phyloP scores from a whole-genome alignment of 148 eudicot genomes.

The Tetragonia tetragonoides region DNA sequence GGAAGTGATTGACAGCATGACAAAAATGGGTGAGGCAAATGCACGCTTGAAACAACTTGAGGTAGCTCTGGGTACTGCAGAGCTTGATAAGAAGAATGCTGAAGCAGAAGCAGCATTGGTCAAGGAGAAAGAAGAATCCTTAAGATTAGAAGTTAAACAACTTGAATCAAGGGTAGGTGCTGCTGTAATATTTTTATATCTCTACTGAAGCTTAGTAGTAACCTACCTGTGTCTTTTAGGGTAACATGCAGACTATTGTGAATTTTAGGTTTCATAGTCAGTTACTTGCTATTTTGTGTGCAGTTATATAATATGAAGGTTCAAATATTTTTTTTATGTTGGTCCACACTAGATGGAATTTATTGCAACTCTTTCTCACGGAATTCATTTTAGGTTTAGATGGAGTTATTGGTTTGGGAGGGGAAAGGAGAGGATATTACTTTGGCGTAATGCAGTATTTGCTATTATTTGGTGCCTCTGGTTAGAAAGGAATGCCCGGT shows the following conservation, averaged over 20 bases:
- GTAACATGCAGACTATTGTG: not conserved
- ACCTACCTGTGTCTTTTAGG: not conserved
- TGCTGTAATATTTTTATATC: not conserved
- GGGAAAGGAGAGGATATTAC: too few relatives aligned
- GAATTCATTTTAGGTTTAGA: too few relatives aligned
- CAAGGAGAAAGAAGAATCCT: constrained; percentile 51
- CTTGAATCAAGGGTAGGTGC: constrained; percentile 61
- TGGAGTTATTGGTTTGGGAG: too few relatives aligned
- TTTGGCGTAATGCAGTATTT: too few relatives aligned
- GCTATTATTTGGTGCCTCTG: too few relatives aligned
- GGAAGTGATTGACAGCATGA: constrained; percentile 79
- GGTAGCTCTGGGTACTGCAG: constrained; percentile 62
- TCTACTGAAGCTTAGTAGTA: not conserved
- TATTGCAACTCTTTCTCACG: too few relatives aligned
- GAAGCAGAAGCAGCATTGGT: constrained; percentile 65
- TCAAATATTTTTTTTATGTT: too few relatives aligned
- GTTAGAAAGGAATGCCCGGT: too few relatives aligned
- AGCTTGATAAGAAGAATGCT: constrained; percentile 63
- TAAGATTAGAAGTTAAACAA: constrained; percentile 60
- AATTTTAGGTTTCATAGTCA: not conserved
- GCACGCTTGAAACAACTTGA: constrained; percentile 61
- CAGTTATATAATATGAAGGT: not conserved
- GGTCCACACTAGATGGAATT: too few relatives aligned
- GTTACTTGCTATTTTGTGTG: not conserved
- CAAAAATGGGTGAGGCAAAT: constrained; percentile 69